Base-by-base conservation (phyloP, 495 filamentous ascomycete genomes). In the Hyphodiscus hymeniophilus region DNA sequence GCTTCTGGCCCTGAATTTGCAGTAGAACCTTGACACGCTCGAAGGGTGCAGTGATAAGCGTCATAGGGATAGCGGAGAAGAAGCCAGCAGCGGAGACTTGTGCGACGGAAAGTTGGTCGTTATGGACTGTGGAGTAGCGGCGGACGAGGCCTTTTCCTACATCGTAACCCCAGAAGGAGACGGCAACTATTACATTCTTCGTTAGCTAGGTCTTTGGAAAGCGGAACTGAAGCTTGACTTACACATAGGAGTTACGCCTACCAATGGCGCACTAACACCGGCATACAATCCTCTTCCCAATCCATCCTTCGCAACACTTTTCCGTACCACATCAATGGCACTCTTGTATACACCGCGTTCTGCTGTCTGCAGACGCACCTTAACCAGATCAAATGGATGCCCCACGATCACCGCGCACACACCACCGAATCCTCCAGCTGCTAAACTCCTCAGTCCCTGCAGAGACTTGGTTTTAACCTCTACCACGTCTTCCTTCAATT, bases 191-290 rank as follows among this genome's bases (percentile, higher is more conserved):
- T 31, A 3, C 13, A 36, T 46, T 50, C 59, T 32, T 42, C 36
- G 17, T 47, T 30, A 28, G 36, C 13, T 7, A 23, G 26, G 17
- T 38, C n/a, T 18, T 50, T 12, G 49, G 42, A 3, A 36, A 46
- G 13, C 8, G 31, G 30, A 28, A n/a, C 20, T 10, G 28, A 45
- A 22, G 34, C 30, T 38, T 17, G 51, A 76, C 87, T 71, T 80
- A 95, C 91, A 98, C 94, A 97, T 97, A 24, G 92, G 92, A 50
- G 92, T 97, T 16, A 98, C 92, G 33, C 94, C 92, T 10, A 95
- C 82, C 52, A 98, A 69, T 33, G 92, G 94, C 57, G 94, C 92
- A 46, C 82, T 88, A 24, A 98, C 92, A 67, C 92, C 92, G n/a
- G 92, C 92, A 69, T 98, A 98, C 47, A 98, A 65, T 8, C 92